phyloP scores from a whole-genome alignment of 768 basidiomycete genomes.

The Coprinopsis marcescibilis region DNA sequence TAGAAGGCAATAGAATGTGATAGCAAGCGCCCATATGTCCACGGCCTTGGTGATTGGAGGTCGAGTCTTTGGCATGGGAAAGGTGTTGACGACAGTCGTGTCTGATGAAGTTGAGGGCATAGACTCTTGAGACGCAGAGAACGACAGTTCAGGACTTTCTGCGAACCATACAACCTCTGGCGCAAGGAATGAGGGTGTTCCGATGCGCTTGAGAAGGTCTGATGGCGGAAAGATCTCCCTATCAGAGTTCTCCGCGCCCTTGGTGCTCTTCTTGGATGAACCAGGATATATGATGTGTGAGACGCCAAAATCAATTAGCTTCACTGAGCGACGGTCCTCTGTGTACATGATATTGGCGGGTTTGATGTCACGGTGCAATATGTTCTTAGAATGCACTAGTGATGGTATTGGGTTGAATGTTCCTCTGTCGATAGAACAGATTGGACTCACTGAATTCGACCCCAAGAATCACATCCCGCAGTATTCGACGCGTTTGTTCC shows the following conservation, averaged over 20 bases:
- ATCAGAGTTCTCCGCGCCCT: slow-evolving; percentile 15
- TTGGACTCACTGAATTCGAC: slow-evolving; percentile 36
- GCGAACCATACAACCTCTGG: slow-evolving; percentile 40
- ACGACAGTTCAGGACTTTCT: slow-evolving; percentile 19
- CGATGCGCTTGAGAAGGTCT: slow-evolving; percentile 34
- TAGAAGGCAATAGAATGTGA: slow-evolving; percentile 42
- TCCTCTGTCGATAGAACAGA: not conserved
- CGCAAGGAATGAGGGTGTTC: slow-evolving; percentile 40
- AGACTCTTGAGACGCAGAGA: slow-evolving; percentile 19
- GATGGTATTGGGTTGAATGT: not conserved
- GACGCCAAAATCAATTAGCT: slow-evolving; percentile 86
- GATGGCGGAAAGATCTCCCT: slow-evolving; percentile 29
- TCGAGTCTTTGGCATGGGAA: slow-evolving; percentile 18
- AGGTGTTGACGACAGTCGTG: slow-evolving; percentile 13
- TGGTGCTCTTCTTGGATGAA: slow-evolving; percentile 9
- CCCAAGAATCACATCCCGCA: slow-evolving; percentile 37
- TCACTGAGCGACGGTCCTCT: slow-evolving; percentile 50
- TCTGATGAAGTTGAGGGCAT: slow-evolving; percentile 14
- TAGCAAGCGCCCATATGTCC: slow-evolving; percentile 42
- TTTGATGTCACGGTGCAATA: slow-evolving; percentile 88
- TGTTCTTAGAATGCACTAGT: slow-evolving; percentile 39
- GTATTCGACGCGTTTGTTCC: slow-evolving; percentile 33
- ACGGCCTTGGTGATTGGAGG: slow-evolving; percentile 41
- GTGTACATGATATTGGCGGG: slow-evolving; percentile 80
- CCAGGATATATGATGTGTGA: slow-evolving; percentile 27